Evolutionary conservation across 2,329 filamentous ascomycete species (phyloP), one percentile per base, ranked within the genome.

Genomic region (Penicillium occitanis): DNA sequence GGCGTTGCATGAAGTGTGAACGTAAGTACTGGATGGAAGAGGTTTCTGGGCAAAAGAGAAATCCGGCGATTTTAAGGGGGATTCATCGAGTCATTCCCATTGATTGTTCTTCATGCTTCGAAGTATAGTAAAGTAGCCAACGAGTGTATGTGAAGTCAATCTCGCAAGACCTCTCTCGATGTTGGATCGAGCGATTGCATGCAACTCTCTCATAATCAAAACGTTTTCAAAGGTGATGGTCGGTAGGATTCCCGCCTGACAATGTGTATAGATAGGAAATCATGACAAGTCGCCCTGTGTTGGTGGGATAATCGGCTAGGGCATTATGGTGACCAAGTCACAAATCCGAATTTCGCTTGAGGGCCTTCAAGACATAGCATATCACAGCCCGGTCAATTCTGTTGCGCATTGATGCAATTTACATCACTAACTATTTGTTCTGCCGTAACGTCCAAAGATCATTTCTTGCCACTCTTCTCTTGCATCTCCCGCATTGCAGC

Each of bases 401-500:
- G 25, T 14, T 14, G 53, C 3, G n/a, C 30, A 37, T 11, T 1
- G 17, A 25, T 17, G 11, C 19, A 22, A 2, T 17, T 35, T 13
- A 14, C 25, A 25, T 25, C 25, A 35, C 3, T 7, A 2, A n/a
- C 19, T 42, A n/a, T 6, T 59, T 42, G 57, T 25, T 35, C 17
- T 17, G 53, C 19, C 5, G 14, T 13, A 19, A 42, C 48, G 17
- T 13, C 11, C 25, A 42, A 11, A 5, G 13, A n/a, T 78, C 63
- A 79, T 71, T 80, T 80, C 68, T 77, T 82, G 3, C 73, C 79
- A 25, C 78, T 76, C 68, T 82, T 80, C 67, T 82, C 81, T 72
- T 86, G 81, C 70, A 77, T 78, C 69, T 83, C 80, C 37, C 82
- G 82, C 86, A 89, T 88, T 64, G 84, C 86, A 62, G 86, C 86